phyloP scores from a whole-genome alignment of 2,329 filamentous ascomycete species.

The Daldinia sp. region DNA sequence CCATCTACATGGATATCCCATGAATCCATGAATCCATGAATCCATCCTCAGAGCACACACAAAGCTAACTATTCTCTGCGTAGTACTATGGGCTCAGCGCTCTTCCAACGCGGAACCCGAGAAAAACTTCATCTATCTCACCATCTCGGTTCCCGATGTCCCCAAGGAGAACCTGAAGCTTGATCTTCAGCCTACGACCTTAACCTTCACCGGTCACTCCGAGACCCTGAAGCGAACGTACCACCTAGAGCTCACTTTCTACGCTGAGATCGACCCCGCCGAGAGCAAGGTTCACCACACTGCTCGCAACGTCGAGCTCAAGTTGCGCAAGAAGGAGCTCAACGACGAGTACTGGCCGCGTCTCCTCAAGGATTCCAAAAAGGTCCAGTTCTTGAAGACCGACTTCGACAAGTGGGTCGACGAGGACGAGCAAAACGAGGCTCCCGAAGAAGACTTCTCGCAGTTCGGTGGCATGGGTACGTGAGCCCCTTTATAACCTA shows the following conservation, averaged over 20 bases:
- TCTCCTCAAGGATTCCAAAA: constrained; percentile 88
- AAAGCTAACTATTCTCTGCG: constrained; percentile 24
- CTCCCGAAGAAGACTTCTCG: constrained; percentile 79
- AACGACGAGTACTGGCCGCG: constrained; percentile 96
- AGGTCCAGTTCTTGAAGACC: constrained; percentile 95
- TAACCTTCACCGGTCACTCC: constrained; percentile 85
- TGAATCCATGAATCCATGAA: neutral
- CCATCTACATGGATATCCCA: neutral
- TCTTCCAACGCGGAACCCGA: constrained; percentile 79
- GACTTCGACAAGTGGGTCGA: constrained; percentile 99
- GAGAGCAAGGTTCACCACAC: constrained; percentile 90
- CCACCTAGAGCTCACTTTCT: constrained; percentile 86
- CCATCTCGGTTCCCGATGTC: constrained; percentile 88
- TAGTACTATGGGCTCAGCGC: constrained; percentile 98
- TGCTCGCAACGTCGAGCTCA: constrained; percentile 84
- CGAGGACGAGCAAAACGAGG: constrained; percentile 97
- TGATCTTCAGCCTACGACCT: constrained; percentile 77
- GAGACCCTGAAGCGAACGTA: constrained; percentile 87
- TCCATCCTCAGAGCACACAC: constrained; percentile 14
- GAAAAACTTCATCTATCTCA: constrained; percentile 96
- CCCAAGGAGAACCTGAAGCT: constrained; percentile 78
- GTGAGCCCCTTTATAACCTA: constrained; percentile 43
- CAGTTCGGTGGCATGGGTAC: constrained; percentile 72
- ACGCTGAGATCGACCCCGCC: constrained; percentile 84
- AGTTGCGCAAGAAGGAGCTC: constrained; percentile 96